Percentiles rank a stretch among this genome's conserved stretches.
These are phyloP conservation scores for Bacidia gigantensis DNA, from an alignment of 495 filamentous ascomycete genomes.

Conservation along the genomic window DNA sequence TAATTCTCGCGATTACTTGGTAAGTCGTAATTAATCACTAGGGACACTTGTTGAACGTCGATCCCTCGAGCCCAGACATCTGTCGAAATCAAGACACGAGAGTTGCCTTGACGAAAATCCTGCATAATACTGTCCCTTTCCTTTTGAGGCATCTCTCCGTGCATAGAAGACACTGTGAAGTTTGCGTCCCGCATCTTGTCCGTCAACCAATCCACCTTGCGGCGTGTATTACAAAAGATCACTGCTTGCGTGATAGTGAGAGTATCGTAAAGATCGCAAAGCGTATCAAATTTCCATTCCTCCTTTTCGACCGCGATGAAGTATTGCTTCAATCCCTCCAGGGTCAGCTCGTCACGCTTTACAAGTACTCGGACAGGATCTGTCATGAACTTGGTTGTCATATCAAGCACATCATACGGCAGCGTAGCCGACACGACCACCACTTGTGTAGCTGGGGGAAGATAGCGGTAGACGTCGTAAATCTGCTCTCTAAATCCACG, in stretches of 20 bases:
- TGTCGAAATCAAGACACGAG: slow-evolving; percentile 92
- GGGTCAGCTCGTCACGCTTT: slow-evolving; percentile 96
- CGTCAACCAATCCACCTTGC: slow-evolving; percentile 99
- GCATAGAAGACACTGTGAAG: slow-evolving; percentile 97
- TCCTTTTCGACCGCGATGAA: slow-evolving; percentile 99
- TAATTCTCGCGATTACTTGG: slow-evolving; percentile 99
- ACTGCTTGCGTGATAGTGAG: slow-evolving; percentile 98
- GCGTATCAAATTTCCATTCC: slow-evolving; percentile 99
- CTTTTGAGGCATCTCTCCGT: slow-evolving; percentile 97
- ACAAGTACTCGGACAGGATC: slow-evolving; percentile 98
- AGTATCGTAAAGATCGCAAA: slow-evolving; percentile 98
- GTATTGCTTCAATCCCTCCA: slow-evolving; percentile 98
- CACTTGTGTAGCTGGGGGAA: slow-evolving; percentile 92
- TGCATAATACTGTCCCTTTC: slow-evolving; percentile 98
- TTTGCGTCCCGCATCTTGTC: slow-evolving; percentile 97
- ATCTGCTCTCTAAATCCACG: slow-evolving; percentile 98
- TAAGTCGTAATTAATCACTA: slow-evolving; percentile 99
- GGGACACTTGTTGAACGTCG: slow-evolving; percentile 97
- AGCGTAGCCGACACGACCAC: slow-evolving; percentile 96
- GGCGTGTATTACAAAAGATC: slow-evolving; percentile 98
- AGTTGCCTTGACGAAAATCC: slow-evolving; percentile 93
- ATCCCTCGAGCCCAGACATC: slow-evolving; percentile 97
- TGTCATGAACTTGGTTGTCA: slow-evolving; percentile 99
- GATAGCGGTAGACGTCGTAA: slow-evolving; percentile 96
- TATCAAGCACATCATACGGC: slow-evolving; percentile 94